A percentile compares a stretch with the other conserved stretches of the same genome.
Conservation (phyloP, 129 eudicot genomes). For the Deinandra increscens region DNA sequence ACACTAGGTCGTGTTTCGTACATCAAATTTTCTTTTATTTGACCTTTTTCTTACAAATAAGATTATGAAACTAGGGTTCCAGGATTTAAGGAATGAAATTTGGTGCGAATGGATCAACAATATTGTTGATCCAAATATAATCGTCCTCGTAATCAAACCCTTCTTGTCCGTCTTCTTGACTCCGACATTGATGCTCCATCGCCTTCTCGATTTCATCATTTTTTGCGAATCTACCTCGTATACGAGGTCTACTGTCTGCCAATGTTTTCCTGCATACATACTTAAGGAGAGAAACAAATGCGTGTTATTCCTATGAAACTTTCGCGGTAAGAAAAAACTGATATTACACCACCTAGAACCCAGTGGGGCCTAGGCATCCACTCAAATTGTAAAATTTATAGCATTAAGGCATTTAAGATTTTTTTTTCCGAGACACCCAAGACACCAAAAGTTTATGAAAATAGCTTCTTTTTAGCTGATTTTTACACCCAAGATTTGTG, state of each 20-base stretch:
- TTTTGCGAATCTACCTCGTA: conserved; percentile 85
- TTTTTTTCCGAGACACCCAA: too few relatives aligned
- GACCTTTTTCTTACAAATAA: neutral
- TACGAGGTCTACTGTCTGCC: conserved; percentile 90
- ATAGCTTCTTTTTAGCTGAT: too few relatives aligned
- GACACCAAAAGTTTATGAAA: too few relatives aligned
- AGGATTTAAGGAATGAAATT: conserved; percentile 48
- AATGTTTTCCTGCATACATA: conserved; percentile 87
- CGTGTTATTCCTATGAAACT: neutral
- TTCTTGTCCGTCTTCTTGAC: conserved; percentile 37
- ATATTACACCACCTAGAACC: too few relatives aligned
- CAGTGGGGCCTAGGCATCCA: too few relatives aligned
- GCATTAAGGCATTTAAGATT: too few relatives aligned
- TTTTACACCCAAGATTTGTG: too few relatives aligned
- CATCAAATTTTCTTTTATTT: conserved; percentile 9
- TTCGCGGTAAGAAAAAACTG: neutral
- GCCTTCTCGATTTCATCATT: conserved; percentile 69
- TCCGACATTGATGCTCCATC: conserved; percentile 44
- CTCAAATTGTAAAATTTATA: too few relatives aligned
- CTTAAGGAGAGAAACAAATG: conserved; percentile 34
- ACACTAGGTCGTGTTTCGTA: conserved; percentile 8
- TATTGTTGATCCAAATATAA: conserved; percentile 48
- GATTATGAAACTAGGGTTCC: conserved; percentile 14
- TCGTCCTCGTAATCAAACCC: conserved; percentile 50
- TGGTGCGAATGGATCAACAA: conserved; percentile 58